Percentiles rank a stretch among this genome's conserved stretches.
Evolutionary conservation across 495 filamentous ascomycete species (phyloP).

Genomic region (Podospora appendiculata): DNA sequence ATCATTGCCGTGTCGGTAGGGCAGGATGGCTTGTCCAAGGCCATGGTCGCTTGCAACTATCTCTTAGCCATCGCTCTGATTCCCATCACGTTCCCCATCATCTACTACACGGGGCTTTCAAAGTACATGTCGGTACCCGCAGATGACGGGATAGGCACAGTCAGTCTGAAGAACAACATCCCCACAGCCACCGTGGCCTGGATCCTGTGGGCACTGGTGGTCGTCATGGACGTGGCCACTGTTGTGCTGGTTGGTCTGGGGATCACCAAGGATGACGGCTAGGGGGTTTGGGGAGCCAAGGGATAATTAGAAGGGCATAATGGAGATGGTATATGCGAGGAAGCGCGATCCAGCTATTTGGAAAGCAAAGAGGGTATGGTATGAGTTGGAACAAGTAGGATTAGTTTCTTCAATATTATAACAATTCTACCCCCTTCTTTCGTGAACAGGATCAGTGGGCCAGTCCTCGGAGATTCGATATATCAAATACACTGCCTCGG

Average conservation of each 20-base stretch:
- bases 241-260: constrained; percentile 12
- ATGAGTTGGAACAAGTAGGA: too few relatives aligned
- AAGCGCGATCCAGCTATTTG: too few relatives aligned
- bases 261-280: constrained; percentile 5
- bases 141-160: constrained; percentile 4
- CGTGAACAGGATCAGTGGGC: too few relatives aligned
- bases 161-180: constrained; percentile 6
- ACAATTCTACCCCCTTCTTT: too few relatives aligned
- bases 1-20: constrained; percentile 69
- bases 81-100: constrained; percentile 37
- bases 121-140: constrained; percentile 37
- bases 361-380: too few relatives aligned
- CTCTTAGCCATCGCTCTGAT: constrained; percentile 37
- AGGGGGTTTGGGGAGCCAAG: not conserved
- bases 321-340: too few relatives aligned
- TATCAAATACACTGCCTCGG: too few relatives aligned
- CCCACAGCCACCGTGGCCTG: constrained; percentile 4
- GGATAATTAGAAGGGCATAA: too few relatives aligned
- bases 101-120: constrained; percentile 35
- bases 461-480: too few relatives aligned
- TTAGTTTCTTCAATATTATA: too few relatives aligned
- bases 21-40: constrained; percentile 29
- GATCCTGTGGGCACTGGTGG: constrained; percentile 12
- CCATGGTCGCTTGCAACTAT: constrained; percentile 37
- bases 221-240: constrained; percentile 14